Conservation (phyloP, 176 grass and related monocot genomes). For the Avena atlantica region DNA sequence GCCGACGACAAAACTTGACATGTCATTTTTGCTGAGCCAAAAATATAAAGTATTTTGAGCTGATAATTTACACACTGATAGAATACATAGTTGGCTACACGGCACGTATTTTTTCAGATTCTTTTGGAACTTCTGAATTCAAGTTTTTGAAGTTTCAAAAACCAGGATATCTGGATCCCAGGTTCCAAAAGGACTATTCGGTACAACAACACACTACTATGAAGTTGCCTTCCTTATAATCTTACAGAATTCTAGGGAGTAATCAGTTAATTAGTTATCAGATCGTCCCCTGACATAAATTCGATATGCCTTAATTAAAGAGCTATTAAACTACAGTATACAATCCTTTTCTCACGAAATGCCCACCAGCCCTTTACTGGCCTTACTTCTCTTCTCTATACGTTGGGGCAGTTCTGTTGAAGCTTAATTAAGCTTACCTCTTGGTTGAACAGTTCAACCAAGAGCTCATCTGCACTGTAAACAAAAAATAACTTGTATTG, state of each 20-base stretch:
- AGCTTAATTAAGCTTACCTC: too few relatives aligned
- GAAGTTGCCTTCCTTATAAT: background rate
- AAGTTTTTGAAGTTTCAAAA: too few relatives aligned
- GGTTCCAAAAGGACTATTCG: too few relatives aligned
- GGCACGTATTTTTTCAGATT: too few relatives aligned
- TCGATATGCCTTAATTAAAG: background rate
- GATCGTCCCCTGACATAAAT: background rate
- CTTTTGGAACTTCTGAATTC: too few relatives aligned
- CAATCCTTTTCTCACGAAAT: background rate
- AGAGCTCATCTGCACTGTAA: background rate
- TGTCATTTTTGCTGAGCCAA: too few relatives aligned
- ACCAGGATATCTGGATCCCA: too few relatives aligned
- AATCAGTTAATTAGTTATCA: slow-evolving; percentile 2
- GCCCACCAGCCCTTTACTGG: background rate
- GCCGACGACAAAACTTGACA: too few relatives aligned
- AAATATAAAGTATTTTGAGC: too few relatives aligned
- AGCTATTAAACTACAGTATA: background rate
- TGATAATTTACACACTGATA: too few relatives aligned
- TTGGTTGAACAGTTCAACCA: background rate
- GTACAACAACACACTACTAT: background rate
- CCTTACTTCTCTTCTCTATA: background rate
- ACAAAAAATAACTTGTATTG: background rate
- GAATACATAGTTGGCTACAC: too few relatives aligned
- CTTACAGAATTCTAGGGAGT: background rate
- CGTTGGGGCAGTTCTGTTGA: background rate